Conservation (phyloP, 768 basidiomycete genomes). For the Amanita brunnescens region DNA sequence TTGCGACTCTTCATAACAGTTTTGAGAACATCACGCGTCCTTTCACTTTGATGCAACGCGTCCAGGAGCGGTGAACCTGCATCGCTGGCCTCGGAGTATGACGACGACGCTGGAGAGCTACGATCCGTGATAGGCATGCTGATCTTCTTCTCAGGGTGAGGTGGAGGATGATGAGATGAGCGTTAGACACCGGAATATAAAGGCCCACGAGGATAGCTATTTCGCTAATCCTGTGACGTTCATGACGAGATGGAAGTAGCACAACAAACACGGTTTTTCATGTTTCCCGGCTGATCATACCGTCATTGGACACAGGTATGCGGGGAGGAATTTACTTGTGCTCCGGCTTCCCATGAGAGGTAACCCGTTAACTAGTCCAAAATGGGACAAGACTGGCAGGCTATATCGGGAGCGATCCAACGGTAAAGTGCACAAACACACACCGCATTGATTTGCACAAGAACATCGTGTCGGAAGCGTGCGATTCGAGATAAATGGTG, state of each 20-base stretch:
- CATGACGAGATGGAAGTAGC: not conserved
- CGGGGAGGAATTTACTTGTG: not conserved
- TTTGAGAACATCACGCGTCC: slow-evolving; percentile 45
- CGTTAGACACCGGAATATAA: not conserved
- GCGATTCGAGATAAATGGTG: not conserved
- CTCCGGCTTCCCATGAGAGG: not conserved
- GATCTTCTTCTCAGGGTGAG: not conserved
- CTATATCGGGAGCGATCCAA: not conserved
- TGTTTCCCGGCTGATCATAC: slow-evolving; percentile 4
- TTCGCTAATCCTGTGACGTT: slow-evolving; percentile 1
- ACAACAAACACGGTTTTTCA: slow-evolving; percentile 1
- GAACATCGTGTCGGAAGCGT: slow-evolving; percentile 2
- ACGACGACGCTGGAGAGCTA: not conserved
- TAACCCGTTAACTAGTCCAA: not conserved
- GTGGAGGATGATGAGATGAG: not conserved
- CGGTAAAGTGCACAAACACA: not conserved
- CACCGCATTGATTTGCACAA: slow-evolving; percentile 1
- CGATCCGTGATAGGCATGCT: not conserved
- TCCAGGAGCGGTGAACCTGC: slow-evolving; percentile 3
- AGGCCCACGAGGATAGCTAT: not conserved
- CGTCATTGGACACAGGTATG: slow-evolving; percentile 6
- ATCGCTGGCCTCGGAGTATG: not conserved
- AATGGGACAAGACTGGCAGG: not conserved
- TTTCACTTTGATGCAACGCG: slow-evolving; percentile 12
- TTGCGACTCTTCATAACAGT: slow-evolving; percentile 62